Evolutionary conservation across 2,329 filamentous ascomycete genomes (phyloP), one percentile per base, ranked within the genome.

Genomic region (Pyrenophora teres): DNA sequence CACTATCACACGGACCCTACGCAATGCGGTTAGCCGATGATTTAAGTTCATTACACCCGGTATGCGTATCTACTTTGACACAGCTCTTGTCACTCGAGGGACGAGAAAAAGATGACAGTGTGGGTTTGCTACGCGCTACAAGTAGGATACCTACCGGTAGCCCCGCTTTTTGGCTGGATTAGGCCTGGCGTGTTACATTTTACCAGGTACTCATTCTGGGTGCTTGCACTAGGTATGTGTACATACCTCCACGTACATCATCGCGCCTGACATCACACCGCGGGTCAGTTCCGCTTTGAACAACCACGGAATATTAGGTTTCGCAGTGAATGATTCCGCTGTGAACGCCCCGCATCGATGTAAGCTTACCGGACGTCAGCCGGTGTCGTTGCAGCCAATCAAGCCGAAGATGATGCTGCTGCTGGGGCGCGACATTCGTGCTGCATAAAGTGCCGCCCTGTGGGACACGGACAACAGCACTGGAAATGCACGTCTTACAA

Each of bases 371-470:
- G 41, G 19, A 37, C 12, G 27, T n/a, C 4, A 9, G 43, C 6
- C 23, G 39, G 16, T 25, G 37, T 43, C 39, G 40, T 19, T 6
- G 13, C 19, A 42, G 46, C 43, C 52, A 58, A 50, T 60, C 27
- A 48, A 40, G 25, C 21, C 15, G 16, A 38, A 13, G 46, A 27
- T 50, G 50, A 48, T 47, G 10, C n/a, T 53, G 52, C 55, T 58
- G 52, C 15, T 15, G 15, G 15, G 52, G 46, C 40, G 10, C 19
- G 19, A 21, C 19, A 21, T 21, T 3, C 19, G 19, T 21, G 19
- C 5, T 40, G 31, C 10, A 30, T 30, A 30, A 30, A 30, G 27
- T 7, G 10, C 23, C 8, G 6, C 23, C 27, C 8, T 30, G 9
- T 30, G 27, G 7, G 38, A 40, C 35, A 42, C 21, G 25, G 35